These are phyloP conservation scores for Danielia reshetovae DNA, from an alignment of 805 yeast species.

Conservation along the genomic window DNA sequence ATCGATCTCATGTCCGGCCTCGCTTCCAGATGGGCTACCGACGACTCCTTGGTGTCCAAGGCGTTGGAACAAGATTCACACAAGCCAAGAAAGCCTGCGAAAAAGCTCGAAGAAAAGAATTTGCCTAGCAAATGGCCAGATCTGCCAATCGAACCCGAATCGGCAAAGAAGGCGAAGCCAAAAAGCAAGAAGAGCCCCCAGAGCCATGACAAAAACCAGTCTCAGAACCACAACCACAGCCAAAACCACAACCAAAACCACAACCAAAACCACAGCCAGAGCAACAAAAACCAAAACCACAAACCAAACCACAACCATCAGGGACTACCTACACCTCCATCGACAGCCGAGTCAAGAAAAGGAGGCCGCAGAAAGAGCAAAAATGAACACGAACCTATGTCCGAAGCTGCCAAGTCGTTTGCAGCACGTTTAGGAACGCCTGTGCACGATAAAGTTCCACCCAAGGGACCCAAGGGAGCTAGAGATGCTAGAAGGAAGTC, in stretches of 20 bases:
- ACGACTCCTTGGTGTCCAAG: conserved; percentile 21
- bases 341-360: background rate
- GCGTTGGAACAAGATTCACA: conserved; percentile 22
- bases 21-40: conserved; percentile 36
- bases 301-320: conserved; percentile 1
- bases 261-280: background rate
- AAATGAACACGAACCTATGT: background rate
- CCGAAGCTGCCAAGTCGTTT: background rate
- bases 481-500: background rate
- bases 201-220: background rate
- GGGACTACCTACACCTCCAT: background rate
- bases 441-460: background rate
- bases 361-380: background rate
- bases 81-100: background rate
- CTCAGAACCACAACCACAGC: background rate
- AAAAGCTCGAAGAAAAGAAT: background rate
- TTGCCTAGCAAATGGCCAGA: background rate
- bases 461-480: background rate
- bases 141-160: background rate
- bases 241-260: conserved; percentile 1
- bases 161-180: background rate
- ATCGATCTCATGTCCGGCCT: conserved; percentile 23
- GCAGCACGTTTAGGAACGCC: too few relatives aligned
- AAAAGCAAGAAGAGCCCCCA: background rate
- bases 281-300: background rate